phyloP scores from a whole-genome alignment of 2,329 filamentous ascomycete species.

The Botrytis cinerea region DNA sequence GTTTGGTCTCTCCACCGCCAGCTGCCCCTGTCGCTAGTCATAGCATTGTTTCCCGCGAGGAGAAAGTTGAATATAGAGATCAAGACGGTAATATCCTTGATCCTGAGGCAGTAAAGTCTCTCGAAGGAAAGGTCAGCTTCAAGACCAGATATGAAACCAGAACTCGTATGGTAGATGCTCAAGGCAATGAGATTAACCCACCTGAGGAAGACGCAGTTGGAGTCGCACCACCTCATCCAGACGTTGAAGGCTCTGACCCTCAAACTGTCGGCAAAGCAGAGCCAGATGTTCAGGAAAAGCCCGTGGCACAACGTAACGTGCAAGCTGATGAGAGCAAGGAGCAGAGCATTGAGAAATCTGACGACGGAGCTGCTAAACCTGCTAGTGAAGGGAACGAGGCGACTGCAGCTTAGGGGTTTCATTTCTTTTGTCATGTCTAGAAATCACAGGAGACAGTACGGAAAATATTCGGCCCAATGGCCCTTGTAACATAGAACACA shows the following conservation, averaged over 20 bases:
- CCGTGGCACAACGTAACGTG: constrained; percentile 44
- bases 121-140: constrained; percentile 93
- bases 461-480: constrained; percentile 17
- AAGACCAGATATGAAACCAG: constrained; percentile 95
- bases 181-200: constrained; percentile 69
- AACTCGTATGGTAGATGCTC: constrained; percentile 76
- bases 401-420: constrained; percentile 36
- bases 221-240: constrained; percentile 42
- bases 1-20: constrained; percentile 33
- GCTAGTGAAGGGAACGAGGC: constrained; percentile 65
- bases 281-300: constrained; percentile 45
- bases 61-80: constrained; percentile 91
- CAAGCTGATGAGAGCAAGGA: constrained; percentile 59
- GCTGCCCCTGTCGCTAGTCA: constrained; percentile 31
- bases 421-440: constrained; percentile 27
- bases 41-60: constrained; percentile 56
- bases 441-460: not conserved
- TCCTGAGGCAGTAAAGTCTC: constrained; percentile 76
- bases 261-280: constrained; percentile 53
- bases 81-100: constrained; percentile 88
- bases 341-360: constrained; percentile 53
- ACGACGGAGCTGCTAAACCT: constrained; percentile 54
- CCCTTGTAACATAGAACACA: constrained; percentile 25
- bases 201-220: constrained; percentile 30
- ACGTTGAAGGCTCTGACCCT: constrained; percentile 58